Evolutionary conservation across 2,329 filamentous ascomycete genomes (phyloP), one percentile per base, ranked within the genome.

Genomic region (Tolypocladium ovalisporum): DNA sequence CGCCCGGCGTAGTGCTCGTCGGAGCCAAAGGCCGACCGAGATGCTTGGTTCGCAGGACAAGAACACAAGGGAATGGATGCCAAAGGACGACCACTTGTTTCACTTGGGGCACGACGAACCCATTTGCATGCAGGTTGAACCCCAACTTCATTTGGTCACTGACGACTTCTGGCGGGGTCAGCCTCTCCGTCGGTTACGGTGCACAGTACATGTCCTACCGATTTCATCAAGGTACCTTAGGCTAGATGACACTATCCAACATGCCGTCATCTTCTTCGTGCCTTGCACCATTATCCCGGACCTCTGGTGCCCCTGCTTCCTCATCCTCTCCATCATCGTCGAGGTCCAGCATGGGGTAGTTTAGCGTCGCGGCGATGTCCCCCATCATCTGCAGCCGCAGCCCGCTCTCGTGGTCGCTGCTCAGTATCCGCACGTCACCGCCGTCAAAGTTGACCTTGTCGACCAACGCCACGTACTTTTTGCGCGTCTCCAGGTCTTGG

Each of bases 351-450:
- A 97, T 80, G 0, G 94, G 92, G 69, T 92, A 99, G 15, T 93
- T 97, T 61, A 97, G 75, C 34, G 97, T 87, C 1, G 91, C 91
- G 19, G 93, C 94, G 60, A 99, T 87, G 22, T 91, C 89, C 1
- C 94, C 92, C 59, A 97, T 71, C 15, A 86, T 88, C 63, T 92
- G 89, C 17, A 99, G 73, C 59, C 91, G 79, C 74, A 88, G 87
- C 1, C 94, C 94, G 70, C 92, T 97, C 75, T 97, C 93, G 71
- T 97, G 93, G 67, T 95, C 88, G 65, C 89, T 92, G 71, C 93
- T 97, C 34, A 97, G 74, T n/a, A 97, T 83, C 56, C 89, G 79
- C 1, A 90, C 89, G 62, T 97, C 91, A 1, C 93, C 94, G 6
- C 93, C 94, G 62, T 90, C 86, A 3, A 85, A 85, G 62, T 86